Base-by-base conservation (phyloP, 108 stramenopile species). In the Conticribra weissflogii region DNA sequence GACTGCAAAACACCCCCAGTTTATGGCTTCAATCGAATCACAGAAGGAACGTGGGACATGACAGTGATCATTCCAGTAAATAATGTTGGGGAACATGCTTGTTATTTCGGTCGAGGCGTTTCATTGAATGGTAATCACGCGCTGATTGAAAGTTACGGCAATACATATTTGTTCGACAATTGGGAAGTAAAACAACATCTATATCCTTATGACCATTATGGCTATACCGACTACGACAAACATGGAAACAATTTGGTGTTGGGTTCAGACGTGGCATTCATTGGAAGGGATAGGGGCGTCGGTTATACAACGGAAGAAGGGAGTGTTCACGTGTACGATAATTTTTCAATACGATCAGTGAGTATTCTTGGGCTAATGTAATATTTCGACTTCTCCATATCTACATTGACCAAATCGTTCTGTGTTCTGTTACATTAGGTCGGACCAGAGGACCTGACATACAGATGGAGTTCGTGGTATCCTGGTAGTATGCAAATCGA, bases 91-190 rank as follows among this genome's bases (percentile, higher is more conserved):
- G 1, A 14, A 17, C 0, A 41, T 7, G 56, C 1, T 31, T 29
- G 29, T 22, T 16, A 9, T 59, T 59, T 59, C 27, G 59, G 59
- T 3, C 21, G 36, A 7, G 59, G 59, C 34, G 59, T 59, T 29
- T 9, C 9, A 44, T 29, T 59, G 9, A 18, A 21, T 9, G 59
- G 36, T 21, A 44, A 27, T 9, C 34, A 44, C 4, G 59, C 59
- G 15, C 24, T 59, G 19, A 18, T 59, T 5, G 59, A 44, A 21
- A 44, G 2, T 2, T 22, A 59, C 25, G 29, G 1, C n/a, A 27
- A 29, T 3, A 59, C 24, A 7, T 27, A 44, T 59, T 59, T 41
- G 41, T 7, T 41, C 45, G 14, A 44, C 41, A 44, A 21, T 45
- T 22, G 41, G 34, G 59, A 3, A 12, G 41, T 24, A 16, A 44